Evolutionary conservation across 169 alveolate genomes (phyloP).

Genomic region (Eimeria acervulina): DNA sequence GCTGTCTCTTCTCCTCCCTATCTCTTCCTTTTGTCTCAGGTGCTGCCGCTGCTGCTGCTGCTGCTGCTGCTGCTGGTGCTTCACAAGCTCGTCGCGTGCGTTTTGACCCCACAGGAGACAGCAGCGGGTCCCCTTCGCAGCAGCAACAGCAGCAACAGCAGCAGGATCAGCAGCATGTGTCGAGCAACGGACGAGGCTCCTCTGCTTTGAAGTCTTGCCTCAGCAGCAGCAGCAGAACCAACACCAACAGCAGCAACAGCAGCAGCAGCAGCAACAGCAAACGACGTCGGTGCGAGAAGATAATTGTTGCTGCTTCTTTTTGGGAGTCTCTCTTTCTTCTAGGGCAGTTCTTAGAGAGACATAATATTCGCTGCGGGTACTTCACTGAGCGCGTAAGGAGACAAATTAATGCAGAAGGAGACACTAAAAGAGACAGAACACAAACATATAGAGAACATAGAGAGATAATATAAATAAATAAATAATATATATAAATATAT

Average conservation of each 20-base stretch:
- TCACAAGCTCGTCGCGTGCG: background rate
- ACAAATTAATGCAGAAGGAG: background rate
- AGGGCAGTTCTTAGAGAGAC: conserved; percentile 80
- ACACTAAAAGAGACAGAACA: too few relatives aligned
- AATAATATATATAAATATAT: background rate
- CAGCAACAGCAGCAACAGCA: background rate
- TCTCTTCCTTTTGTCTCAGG: background rate
- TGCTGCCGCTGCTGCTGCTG: background rate
- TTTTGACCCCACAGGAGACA: background rate
- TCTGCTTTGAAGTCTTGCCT: background rate
- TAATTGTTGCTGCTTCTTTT: conserved; percentile 79
- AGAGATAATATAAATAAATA: background rate
- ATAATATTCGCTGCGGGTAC: conserved; percentile 68
- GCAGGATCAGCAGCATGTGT: background rate
- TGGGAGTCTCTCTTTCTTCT: conserved; percentile 81
- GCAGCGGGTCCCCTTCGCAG: background rate
- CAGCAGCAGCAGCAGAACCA: conserved; percentile 56
- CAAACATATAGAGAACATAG: background rate
- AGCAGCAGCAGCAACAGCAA: conserved; percentile 2
- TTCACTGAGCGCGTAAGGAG: conserved; percentile 73
- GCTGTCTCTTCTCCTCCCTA: background rate
- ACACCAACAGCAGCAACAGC: conserved; percentile 22
- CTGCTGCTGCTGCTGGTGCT: background rate
- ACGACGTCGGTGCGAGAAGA: conserved; percentile 75
- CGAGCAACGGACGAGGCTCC: too few relatives aligned